These are phyloP conservation scores for Suillus tomentosus DNA, from an alignment of 768 basidiomycete species.

Conservation along the genomic window DNA sequence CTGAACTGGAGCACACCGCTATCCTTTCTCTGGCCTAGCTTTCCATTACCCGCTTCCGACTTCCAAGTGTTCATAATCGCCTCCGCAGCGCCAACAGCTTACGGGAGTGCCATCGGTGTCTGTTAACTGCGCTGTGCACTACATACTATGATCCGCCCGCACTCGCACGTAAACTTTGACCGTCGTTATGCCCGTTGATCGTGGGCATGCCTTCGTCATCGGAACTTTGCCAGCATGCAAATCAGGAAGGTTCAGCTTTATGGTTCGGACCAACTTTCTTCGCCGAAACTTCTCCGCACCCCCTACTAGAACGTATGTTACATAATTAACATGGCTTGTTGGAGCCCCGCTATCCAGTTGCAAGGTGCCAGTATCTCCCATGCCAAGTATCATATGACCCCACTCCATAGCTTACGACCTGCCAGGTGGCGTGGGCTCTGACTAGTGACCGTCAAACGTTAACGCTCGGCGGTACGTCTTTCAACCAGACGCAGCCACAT, in stretches of 20 bases:
- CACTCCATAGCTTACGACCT: not conserved
- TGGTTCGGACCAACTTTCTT: not conserved
- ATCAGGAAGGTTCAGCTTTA: not conserved
- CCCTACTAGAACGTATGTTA: not conserved
- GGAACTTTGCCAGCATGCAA: conserved; percentile 8
- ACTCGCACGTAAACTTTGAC: not conserved
- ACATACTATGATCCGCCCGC: not conserved
- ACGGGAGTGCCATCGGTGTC: not conserved
- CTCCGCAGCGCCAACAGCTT: conserved; percentile 2
- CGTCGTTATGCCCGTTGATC: conserved; percentile 4
- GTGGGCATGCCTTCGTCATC: not conserved
- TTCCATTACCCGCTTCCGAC: not conserved
- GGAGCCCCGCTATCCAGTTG: not conserved
- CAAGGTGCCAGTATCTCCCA: not conserved
- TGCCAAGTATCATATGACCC: not conserved
- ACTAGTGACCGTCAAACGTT: not conserved
- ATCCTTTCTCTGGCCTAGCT: not conserved
- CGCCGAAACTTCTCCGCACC: not conserved
- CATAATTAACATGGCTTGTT: not conserved
- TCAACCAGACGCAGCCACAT: not conserved
- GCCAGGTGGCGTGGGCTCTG: not conserved
- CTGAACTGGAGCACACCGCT: not conserved
- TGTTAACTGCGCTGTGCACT: not conserved
- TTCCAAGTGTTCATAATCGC: not conserved
- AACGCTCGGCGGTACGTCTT: not conserved